Base-by-base conservation (phyloP, 257 asterid genomes). In the Phtheirospermum japonicum region DNA sequence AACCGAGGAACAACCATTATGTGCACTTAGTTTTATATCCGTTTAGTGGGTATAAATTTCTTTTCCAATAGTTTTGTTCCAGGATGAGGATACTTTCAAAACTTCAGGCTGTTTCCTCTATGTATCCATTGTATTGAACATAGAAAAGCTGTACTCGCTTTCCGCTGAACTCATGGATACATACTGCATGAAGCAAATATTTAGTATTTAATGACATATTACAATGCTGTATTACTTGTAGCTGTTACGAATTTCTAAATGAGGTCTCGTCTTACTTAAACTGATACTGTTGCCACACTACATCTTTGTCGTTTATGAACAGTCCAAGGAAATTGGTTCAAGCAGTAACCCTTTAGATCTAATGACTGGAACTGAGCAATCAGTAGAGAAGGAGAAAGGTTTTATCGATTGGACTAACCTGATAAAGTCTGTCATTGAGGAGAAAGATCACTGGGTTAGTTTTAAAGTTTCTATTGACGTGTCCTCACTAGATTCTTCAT, bases 371-470 rank as follows among this genome's bases (percentile, higher is more conserved):
- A 64, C 79, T 53, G 98, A 90, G 68, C 95, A 73, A 75, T 77
- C 83, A 63, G 66, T 64, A 43, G 96, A 90, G 67, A 85, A 79
- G 85, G 87, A 75, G 88, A 88, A 79, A 75, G 85, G 81, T 7
- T 49, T 90, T 43, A 69, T 80, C 65, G 94, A 85, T 68, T 90
- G 95, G 94, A 82, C 61, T 85, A 90, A 75, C 78, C 55, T 90
- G 67, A 79, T 90, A 65, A 88, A 83, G 76, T 89, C 94, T 31
- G 79, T 65, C 39, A 81, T 79, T 69, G 89, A 74, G 70, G 98
- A 90, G 86, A 90, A 87, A 79, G 91, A 85, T 75, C 95, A 87
- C 89, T 90, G 98, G 98, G 98, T 90, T 57, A 70, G 86, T 71
- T 67, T 19, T 7, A 45, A 46, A 53, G 50, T 61, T 50, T 56